phyloP scores from a whole-genome alignment of 306 rosid genomes.

The Ochetophila trinervis region DNA sequence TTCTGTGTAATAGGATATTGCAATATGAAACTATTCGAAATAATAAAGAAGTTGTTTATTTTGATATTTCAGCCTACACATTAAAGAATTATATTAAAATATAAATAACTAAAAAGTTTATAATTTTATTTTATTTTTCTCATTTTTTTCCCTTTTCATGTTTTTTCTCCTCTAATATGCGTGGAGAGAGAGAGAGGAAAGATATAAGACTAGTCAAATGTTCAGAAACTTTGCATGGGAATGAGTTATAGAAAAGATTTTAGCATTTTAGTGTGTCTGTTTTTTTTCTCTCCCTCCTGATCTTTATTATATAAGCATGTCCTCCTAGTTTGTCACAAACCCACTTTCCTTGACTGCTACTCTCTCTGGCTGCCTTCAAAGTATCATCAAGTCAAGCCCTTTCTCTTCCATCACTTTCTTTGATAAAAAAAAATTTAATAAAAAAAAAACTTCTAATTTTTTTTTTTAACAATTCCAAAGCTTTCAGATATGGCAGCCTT shows the following conservation, averaged over 20 bases:
- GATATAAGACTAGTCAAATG: slow-evolving; percentile 35
- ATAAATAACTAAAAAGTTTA: too few species aligned
- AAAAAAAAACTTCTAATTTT: background rate
- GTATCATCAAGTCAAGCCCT: background rate
- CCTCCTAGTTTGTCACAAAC: slow-evolving; percentile 37
- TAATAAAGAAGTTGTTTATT: too few species aligned
- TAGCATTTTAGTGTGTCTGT: slow-evolving; percentile 6
- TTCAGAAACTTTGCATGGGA: slow-evolving; percentile 28
- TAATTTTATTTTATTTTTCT: too few species aligned
- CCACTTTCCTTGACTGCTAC: slow-evolving; percentile 37
- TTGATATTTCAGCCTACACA: too few species aligned
- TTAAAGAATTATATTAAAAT: too few species aligned
- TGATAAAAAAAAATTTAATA: background rate
- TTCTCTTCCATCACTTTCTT: slow-evolving; percentile 41
- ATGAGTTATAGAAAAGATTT: slow-evolving; percentile 5
- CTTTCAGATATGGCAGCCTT: slow-evolving; percentile 64
- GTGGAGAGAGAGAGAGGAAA: slow-evolving; percentile 7
- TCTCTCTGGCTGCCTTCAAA: slow-evolving; percentile 18
- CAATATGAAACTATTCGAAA: too few species aligned
- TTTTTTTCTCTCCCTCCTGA: background rate
- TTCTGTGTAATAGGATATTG: too few species aligned
- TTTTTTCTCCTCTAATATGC: background rate
- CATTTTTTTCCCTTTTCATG: too few species aligned
- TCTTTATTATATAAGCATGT: slow-evolving; percentile 51
- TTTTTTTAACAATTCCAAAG: slow-evolving; percentile 24